Conservation (phyloP, 2,329 filamentous ascomycete genomes). For the Nigrograna mackinnonii region DNA sequence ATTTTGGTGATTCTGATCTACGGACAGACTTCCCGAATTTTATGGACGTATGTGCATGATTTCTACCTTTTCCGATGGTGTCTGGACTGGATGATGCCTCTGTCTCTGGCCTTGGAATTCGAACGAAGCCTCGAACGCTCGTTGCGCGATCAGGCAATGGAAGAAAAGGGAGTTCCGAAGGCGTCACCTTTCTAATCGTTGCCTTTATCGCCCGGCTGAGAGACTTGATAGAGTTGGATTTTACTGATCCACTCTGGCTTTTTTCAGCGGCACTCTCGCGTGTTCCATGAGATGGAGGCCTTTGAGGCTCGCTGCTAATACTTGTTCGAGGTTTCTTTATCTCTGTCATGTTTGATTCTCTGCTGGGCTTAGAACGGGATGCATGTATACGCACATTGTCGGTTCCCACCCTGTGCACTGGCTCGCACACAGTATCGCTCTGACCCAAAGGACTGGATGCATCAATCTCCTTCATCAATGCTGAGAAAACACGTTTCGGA, state of each 20-base stretch:
- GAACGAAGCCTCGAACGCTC: conserved; percentile 8
- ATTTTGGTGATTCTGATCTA: no score
- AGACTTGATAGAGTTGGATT: conserved; percentile 29
- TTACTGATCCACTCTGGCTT: conserved; percentile 29
- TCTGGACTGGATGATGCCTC: no score
- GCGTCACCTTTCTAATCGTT: conserved; percentile 43
- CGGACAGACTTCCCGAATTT: no score
- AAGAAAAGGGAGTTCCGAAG: conserved; percentile 18
- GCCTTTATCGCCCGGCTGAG: conserved; percentile 31
- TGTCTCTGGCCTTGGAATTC: conserved; percentile 11
- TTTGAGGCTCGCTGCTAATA: conserved; percentile 11
- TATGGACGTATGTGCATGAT: no score
- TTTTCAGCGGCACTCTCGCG: conserved; percentile 11
- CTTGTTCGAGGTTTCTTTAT: conserved; percentile 4
- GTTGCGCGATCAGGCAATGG: conserved; percentile 8
- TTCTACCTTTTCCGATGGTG: no score
- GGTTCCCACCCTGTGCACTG: no score
- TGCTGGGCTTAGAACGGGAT: conserved; percentile 18
- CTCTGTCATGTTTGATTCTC: no score
- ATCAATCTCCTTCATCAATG: conserved; percentile 38
- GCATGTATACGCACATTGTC: no score
- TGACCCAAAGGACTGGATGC: no score
- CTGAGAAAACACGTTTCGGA: conserved; percentile 39
- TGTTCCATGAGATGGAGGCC: conserved; percentile 12
- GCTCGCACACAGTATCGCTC: no score